Evolutionary conservation across 148 eudicot species (phyloP), one percentile per base, ranked within the genome.

Genomic region (Rhododendron vialii): DNA sequence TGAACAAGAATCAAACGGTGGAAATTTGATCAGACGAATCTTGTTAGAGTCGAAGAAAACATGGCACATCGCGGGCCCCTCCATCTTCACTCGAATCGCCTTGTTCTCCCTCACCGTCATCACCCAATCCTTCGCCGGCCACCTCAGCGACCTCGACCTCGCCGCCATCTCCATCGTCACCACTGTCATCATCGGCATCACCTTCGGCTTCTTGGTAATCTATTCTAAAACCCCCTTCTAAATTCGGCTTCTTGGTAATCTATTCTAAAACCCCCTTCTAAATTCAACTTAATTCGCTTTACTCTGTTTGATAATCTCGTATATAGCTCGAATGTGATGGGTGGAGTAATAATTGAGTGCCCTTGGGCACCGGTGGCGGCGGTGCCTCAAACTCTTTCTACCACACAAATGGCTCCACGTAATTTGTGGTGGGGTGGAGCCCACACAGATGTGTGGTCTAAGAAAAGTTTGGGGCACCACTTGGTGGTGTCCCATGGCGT

Each of bases 81-180:
- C 91, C 77, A 88, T 90, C 36, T 88, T 90, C 83, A 84, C 78
- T 41, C 86, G 89, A 20, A 63, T 90, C 17, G 86, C 91, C 14
- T 61, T 86, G 83, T 90, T 83, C 85, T 86, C 88, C 26, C 10
- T 90, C 61, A 87, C 86, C 13, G 35, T 86, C 51, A 77, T 90
- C 30, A 88, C 88, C 3, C 89, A 86, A 55, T 26, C 91, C 1
- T 88, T 90, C 36, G 91, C 91, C 53, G 91, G 91, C 43, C 91
- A 87, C 81, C 89, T 90, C 7, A 33, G 87, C 33, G 85, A 88
- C 80, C 87, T 74, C 45, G 87, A 90, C 75, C 88, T 90, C 36
- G 83, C 88, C 43, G 88, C 91, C 7, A 80, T 90, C 63, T 80
- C 91, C 77, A 84, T 90, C 4, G 88, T 78, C 81, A 86, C 86